phyloP scores from a whole-genome alignment of 2,329 filamentous ascomycete species.

The Venturia aucupariae region DNA sequence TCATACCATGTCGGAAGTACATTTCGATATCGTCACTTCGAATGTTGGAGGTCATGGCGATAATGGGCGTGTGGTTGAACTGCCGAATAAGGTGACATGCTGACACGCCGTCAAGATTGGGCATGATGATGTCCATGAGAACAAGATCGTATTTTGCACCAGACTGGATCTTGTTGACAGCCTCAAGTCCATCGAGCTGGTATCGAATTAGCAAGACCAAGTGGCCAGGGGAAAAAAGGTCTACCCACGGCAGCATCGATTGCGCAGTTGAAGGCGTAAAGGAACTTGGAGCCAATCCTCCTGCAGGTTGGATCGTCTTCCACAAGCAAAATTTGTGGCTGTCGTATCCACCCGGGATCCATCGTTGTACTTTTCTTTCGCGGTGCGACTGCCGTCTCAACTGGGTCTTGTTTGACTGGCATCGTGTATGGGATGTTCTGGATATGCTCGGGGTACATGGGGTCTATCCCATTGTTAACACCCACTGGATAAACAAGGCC shows the following conservation, averaged over 20 bases:
- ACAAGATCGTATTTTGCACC: constrained; percentile 55
- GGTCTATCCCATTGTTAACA: constrained; percentile 84
- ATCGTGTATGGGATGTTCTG: constrained; percentile 84
- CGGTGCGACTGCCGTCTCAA: constrained; percentile 29
- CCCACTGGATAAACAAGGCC: constrained; percentile 84
- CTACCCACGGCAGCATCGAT: constrained; percentile 53
- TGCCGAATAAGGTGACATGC: constrained; percentile 89
- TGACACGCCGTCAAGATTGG: constrained; percentile 86
- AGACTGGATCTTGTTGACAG: constrained; percentile 72
- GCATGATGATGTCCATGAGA: constrained; percentile 74
- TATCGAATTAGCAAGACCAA: constrained; percentile 22
- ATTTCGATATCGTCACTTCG: constrained; percentile 92
- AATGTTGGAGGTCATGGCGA: constrained; percentile 99
- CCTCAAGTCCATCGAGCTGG: constrained; percentile 78
- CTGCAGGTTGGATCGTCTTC: constrained; percentile 67
- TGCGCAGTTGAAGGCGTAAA: constrained; percentile 54
- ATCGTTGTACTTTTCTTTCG: constrained; percentile 53
- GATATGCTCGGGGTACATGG: constrained; percentile 88
- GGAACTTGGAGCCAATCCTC: constrained; percentile 57
- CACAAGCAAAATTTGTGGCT: constrained; percentile 78
- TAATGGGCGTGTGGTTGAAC: constrained; percentile 76
- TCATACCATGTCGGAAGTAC: constrained; percentile 90
- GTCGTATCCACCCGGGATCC: constrained; percentile 55
- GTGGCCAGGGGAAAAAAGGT: neutral
- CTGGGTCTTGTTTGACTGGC: constrained; percentile 51